A percentile compares a stretch with the other conserved stretches of the same genome.
phyloP scores from a whole-genome alignment of 2,329 filamentous ascomycete species.

The Penicillium sp. region DNA sequence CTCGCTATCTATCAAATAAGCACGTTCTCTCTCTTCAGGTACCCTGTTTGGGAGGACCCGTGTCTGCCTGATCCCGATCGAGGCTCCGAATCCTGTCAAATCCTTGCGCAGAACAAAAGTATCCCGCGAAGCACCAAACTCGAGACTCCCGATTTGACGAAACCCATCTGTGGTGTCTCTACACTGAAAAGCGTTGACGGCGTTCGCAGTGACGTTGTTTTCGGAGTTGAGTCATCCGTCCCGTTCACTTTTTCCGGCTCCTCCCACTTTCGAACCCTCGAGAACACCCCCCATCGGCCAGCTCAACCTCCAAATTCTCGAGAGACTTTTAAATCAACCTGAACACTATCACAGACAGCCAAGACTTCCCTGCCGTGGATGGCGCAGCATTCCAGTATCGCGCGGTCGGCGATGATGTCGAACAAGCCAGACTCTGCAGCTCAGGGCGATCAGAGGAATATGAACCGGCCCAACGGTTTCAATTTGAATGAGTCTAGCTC shows the following conservation, averaged over 20 bases:
- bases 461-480: slow-evolving; percentile 20
- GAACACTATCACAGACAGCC: not conserved
- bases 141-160: not conserved
- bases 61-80: not conserved
- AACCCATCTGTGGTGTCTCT: not conserved
- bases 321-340: not conserved
- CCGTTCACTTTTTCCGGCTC: slow-evolving; percentile 15
- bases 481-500: slow-evolving; percentile 21
- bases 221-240: slow-evolving; percentile 16
- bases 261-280: slow-evolving; percentile 8
- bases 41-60: not conserved
- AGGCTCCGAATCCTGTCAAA: not conserved
- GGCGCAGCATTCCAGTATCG: slow-evolving; percentile 48
- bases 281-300: slow-evolving; percentile 2
- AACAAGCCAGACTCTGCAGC: slow-evolving; percentile 19
- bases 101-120: not conserved
- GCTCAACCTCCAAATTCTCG: not conserved
- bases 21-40: not conserved
- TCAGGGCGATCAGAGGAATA: slow-evolving; percentile 20
- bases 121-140: not conserved
- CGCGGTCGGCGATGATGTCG: slow-evolving; percentile 50
- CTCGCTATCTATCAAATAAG: not conserved
- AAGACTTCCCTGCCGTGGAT: slow-evolving; percentile 26
- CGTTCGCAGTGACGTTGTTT: slow-evolving; percentile 8
- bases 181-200: not conserved